Evolutionary conservation across 1,139 yeast species (phyloP).

Genomic region (Yamadazyma oceani): DNA sequence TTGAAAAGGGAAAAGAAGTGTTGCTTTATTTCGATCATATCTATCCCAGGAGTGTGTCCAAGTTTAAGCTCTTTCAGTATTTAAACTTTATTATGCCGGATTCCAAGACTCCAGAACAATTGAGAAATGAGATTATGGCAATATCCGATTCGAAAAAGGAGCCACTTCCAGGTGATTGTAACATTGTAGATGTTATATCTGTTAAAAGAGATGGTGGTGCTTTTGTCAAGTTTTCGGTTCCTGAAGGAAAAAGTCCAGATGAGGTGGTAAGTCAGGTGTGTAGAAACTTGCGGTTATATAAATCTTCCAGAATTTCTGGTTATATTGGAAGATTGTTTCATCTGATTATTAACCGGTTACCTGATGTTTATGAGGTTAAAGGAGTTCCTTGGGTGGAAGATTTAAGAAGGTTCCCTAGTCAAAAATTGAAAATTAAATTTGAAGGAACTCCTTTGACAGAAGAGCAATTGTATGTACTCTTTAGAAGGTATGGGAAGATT

Average conservation of each 20-base stretch:
- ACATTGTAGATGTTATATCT: constrained; percentile 54
- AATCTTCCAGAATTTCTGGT: constrained; percentile 27
- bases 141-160: constrained; percentile 19
- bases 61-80: constrained; percentile 22
- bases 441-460: constrained; percentile 77
- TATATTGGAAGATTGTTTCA: constrained; percentile 23
- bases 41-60: constrained; percentile 30
- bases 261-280: constrained; percentile 53
- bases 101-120: constrained; percentile 17
- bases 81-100: constrained; percentile 22
- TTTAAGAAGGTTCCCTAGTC: constrained; percentile 70
- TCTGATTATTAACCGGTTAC: constrained; percentile 27
- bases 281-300: constrained; percentile 42
- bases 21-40: constrained; percentile 41
- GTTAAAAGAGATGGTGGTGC: constrained; percentile 88
- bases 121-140: constrained; percentile 22
- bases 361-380: constrained; percentile 61
- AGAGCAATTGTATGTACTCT: constrained; percentile 77
- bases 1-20: constrained; percentile 29
- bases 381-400: constrained; percentile 98
- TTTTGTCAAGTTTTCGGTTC: constrained; percentile 73
- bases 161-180: constrained; percentile 34
- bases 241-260: constrained; percentile 46
- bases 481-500: constrained; percentile 86
- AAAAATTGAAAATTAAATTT: constrained; percentile 60